Base-by-base conservation (phyloP, 1,284 basidiomycete species). In the Ganoderma boninense region DNA sequence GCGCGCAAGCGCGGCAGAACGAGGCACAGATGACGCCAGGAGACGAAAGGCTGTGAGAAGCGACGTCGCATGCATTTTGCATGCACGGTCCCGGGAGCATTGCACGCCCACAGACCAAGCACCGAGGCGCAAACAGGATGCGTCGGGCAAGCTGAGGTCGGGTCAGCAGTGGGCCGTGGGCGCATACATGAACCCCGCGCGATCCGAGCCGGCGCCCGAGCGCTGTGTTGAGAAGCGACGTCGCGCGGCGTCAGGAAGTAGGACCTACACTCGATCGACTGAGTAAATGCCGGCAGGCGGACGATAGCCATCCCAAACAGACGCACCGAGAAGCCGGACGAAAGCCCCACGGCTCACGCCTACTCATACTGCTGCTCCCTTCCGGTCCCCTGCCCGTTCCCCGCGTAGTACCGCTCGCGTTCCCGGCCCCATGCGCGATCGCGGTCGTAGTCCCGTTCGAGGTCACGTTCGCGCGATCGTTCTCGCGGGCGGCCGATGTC, bases 361-460 rank as follows among this genome's bases (percentile, higher is more conserved):
- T 71, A 74, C 67, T 74, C 73, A 62, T 74, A 74, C 64, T 68
- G 68, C 64, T 64, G 69, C 40, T 73, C 72, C 11, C 72, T 65
- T n/a, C 70, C 72, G 23, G 46, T 64, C 10, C 69, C 66, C 52
- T 69, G 71, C 42, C 63, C 69, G 29, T 61, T 68, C 16, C 68
- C 62, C 10, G 62, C 62, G 38, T 73, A 71, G 46, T 70, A 74
- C 42, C 73, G 65, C 7, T 73, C 72, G 62, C 69, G 70, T 29
- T 62, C 64, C 14, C 67, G 62, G 32, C 67, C 68, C 68, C 68
- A 68, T 20, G 14, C 62, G 49, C 62, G 69, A 18, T 62, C 66
- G 11, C 54, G 57, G 13, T 70, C 65, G 29, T 44, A 65, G 16
- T 68, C 57, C 11, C 57, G 54, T 7, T 57, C 64, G 23, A 57